Conservation (phyloP, 768 basidiomycete species). For the Vararia minispora region DNA sequence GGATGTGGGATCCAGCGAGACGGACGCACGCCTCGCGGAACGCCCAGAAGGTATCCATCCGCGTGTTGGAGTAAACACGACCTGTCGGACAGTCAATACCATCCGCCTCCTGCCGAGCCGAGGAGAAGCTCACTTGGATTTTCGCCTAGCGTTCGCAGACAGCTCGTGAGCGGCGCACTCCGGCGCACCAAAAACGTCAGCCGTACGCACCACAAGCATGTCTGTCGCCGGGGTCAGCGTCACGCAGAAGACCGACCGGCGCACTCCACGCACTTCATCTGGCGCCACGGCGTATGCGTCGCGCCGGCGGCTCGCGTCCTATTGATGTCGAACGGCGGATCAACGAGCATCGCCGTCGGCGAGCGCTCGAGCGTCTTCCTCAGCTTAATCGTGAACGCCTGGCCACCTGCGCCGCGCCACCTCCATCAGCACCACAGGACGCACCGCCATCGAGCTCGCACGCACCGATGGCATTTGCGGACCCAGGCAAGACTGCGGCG, state of each 20-base stretch:
- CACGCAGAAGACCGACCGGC: not conserved
- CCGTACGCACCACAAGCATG: too few species aligned
- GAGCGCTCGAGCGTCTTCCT: conserved; percentile 69
- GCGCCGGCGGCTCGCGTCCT: conserved; percentile 28
- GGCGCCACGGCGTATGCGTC: conserved; percentile 54
- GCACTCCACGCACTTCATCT: conserved; percentile 53
- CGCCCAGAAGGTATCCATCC: conserved; percentile 55
- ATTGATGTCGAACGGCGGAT: conserved; percentile 62
- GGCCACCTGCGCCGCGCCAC: conserved; percentile 54
- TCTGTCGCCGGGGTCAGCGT: too few species aligned
- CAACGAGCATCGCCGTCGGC: conserved; percentile 72
- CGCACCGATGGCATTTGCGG: conserved; percentile 61
- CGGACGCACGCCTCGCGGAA: conserved; percentile 44
- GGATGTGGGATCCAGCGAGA: not conserved
- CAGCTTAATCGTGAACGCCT: conserved; percentile 81
- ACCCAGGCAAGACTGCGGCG: conserved; percentile 71
- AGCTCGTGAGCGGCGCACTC: too few species aligned
- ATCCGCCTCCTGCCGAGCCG: conserved; percentile 23
- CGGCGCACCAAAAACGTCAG: too few species aligned
- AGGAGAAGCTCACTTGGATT: conserved; percentile 5
- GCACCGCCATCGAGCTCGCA: conserved; percentile 15
- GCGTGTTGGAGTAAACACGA: conserved; percentile 28
- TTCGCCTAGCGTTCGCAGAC: too few species aligned
- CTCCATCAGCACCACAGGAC: conserved; percentile 7
- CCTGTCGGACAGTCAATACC: not conserved